Conservation (phyloP, 768 basidiomycete species). For the Thelephora aurantiotincta region DNA sequence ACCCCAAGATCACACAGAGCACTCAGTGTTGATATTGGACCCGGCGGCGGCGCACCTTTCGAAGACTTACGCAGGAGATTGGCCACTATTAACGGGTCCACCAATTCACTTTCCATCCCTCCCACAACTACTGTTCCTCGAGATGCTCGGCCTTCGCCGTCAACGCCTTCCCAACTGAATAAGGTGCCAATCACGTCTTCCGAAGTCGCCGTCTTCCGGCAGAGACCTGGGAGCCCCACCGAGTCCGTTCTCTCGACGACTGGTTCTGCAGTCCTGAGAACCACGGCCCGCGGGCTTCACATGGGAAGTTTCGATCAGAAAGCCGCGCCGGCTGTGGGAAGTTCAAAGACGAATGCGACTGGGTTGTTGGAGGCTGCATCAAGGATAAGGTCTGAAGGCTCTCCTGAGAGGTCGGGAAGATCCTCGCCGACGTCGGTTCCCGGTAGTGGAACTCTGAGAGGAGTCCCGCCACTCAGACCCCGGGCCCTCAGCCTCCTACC, state of each 20-base stretch:
- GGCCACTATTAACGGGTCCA: constrained; percentile 62
- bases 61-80: constrained; percentile 69
- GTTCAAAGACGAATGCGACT: constrained; percentile 69
- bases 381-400: constrained; percentile 48
- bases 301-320: constrained; percentile 69
- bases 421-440: constrained; percentile 62
- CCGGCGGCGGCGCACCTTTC: constrained; percentile 41
- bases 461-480: constrained; percentile 20
- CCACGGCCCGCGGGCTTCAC: constrained; percentile 47
- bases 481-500: constrained; percentile 39
- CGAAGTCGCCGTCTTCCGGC: constrained; percentile 19
- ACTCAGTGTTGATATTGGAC: constrained; percentile 31
- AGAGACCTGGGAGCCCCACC: constrained; percentile 65
- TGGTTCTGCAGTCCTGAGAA: constrained; percentile 42
- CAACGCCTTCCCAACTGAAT: constrained; percentile 10
- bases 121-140: constrained; percentile 31
- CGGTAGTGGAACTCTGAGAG: constrained; percentile 30
- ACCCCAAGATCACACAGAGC: constrained; percentile 35
- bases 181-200: constrained; percentile 13
- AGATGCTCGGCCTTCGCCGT: constrained; percentile 10
- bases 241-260: constrained; percentile 68
- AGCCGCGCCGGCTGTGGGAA: constrained; percentile 81
- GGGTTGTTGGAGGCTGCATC: constrained; percentile 73
- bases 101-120: constrained; percentile 40
- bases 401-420: constrained; percentile 61